These are phyloP conservation scores for Pezicula neosporulosa DNA, from an alignment of 2,329 filamentous ascomycete species.

Conservation along the genomic window DNA sequence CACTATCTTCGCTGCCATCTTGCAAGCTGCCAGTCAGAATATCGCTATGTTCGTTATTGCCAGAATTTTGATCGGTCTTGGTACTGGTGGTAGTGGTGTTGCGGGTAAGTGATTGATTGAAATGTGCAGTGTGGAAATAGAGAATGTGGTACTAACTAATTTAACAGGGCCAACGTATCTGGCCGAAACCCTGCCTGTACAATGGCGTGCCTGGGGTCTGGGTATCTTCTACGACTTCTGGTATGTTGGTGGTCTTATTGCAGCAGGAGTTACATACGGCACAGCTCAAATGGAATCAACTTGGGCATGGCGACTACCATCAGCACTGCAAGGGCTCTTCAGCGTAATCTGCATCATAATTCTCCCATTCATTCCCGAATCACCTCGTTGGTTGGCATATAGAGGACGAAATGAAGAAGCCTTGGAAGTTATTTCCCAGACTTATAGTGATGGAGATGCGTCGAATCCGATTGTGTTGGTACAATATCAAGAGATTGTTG, in stretches of 20 bases:
- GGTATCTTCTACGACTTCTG: constrained; percentile 36
- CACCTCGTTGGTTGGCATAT: constrained; percentile 1
- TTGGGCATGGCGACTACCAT: constrained; percentile 32
- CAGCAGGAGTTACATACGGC: constrained; percentile 32
- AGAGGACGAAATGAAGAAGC: neutral
- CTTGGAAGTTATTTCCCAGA: neutral
- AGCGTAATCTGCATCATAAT: neutral
- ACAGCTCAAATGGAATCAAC: constrained; percentile 29
- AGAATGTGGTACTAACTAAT: neutral
- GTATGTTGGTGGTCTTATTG: constrained; percentile 31
- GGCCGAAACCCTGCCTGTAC: constrained; percentile 43
- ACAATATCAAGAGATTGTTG: neutral
- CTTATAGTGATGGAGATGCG: neutral
- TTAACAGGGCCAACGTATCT: constrained; percentile 40
- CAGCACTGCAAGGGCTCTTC: constrained; percentile 4
- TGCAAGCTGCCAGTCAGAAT: neutral
- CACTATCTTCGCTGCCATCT: neutral
- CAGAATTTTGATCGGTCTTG: neutral
- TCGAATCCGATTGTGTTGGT: neutral
- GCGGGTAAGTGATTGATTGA: neutral
- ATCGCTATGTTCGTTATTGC: constrained; percentile 1
- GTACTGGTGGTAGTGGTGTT: neutral
- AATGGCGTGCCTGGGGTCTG: constrained; percentile 39
- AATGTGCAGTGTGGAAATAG: neutral
- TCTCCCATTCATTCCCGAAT: constrained; percentile 2